These are phyloP conservation scores for Apiospora phragmitis DNA, from an alignment of 2,329 filamentous ascomycete species.

Conservation along the genomic window DNA sequence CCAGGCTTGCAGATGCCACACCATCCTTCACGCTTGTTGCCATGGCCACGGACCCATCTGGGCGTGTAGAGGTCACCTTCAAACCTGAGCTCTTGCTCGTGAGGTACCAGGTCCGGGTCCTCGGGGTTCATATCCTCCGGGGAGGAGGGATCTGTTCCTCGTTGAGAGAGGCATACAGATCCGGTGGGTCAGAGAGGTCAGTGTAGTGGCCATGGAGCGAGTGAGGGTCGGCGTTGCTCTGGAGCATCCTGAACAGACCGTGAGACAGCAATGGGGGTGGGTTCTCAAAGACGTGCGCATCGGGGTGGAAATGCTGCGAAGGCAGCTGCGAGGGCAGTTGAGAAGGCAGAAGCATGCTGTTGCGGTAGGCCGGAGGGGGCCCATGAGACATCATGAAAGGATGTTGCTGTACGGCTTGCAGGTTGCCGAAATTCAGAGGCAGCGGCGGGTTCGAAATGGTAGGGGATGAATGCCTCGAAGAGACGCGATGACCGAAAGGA, in stretches of 20 bases:
- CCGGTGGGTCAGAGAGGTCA: conserved; percentile 73
- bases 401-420: conserved; percentile 56
- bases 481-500: conserved; percentile 59
- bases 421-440: conserved; percentile 55
- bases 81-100: conserved; percentile 78
- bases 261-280: conserved; percentile 68
- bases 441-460: conserved; percentile 47
- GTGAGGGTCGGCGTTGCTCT: conserved; percentile 73
- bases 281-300: conserved; percentile 56
- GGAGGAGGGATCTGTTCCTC: conserved; percentile 75
- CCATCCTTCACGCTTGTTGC: conserved; percentile 87
- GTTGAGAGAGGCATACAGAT: conserved; percentile 73
- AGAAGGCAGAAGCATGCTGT: conserved; percentile 60
- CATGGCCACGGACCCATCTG: conserved; percentile 80
- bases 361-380: conserved; percentile 53
- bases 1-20: conserved; percentile 86
- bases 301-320: conserved; percentile 50
- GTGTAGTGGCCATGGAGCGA: conserved; percentile 69
- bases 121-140: conserved; percentile 80
- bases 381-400: conserved; percentile 56
- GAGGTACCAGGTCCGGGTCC: conserved; percentile 73
- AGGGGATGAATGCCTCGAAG: conserved; percentile 53
- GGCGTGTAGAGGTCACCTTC: conserved; percentile 82
- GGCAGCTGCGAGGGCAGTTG: conserved; percentile 48
- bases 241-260: conserved; percentile 70